Evolutionary conservation across 176 grass and related monocot species (phyloP).

Genomic region (Canna indica): DNA sequence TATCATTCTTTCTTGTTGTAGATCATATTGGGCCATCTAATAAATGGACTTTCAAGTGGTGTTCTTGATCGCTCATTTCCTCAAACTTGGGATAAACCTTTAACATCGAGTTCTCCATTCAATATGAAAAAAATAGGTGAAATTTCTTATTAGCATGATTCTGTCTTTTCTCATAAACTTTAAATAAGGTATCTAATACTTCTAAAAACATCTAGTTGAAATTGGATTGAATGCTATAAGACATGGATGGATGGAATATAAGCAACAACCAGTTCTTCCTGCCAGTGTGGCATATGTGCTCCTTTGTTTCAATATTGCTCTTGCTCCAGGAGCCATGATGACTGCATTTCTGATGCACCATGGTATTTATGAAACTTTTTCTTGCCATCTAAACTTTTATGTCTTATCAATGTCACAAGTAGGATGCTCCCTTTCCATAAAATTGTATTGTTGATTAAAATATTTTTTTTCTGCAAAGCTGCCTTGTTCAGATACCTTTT

Average conservation of each 20-base stretch:
- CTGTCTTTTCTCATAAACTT: background rate
- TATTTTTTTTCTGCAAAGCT: too few relatives aligned
- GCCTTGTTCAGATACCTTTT: too few relatives aligned
- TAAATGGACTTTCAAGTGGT: constrained; percentile 28
- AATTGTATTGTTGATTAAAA: too few relatives aligned
- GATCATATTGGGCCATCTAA: constrained; percentile 23
- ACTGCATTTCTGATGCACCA: constrained; percentile 50
- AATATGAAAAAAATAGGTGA: constrained; percentile 19
- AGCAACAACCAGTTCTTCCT: constrained; percentile 41
- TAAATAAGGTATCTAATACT: background rate
- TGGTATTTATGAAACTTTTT: constrained; percentile 5
- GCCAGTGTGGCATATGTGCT: constrained; percentile 64
- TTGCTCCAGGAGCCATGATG: constrained; percentile 51
- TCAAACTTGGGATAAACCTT: background rate
- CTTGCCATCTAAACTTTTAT: background rate
- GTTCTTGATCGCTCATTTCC: constrained; percentile 26
- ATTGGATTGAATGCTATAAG: constrained; percentile 22
- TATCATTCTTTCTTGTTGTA: constrained; percentile 2
- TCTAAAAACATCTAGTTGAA: background rate
- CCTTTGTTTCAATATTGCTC: constrained; percentile 52
- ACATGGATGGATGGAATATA: constrained; percentile 38
- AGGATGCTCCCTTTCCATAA: too few relatives aligned
- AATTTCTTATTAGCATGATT: background rate
- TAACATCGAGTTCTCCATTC: background rate
- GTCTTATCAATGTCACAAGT: too few relatives aligned